Conservation (phyloP, 208 protist genomes). For the Acanthamoeba rhysodes region DNA sequence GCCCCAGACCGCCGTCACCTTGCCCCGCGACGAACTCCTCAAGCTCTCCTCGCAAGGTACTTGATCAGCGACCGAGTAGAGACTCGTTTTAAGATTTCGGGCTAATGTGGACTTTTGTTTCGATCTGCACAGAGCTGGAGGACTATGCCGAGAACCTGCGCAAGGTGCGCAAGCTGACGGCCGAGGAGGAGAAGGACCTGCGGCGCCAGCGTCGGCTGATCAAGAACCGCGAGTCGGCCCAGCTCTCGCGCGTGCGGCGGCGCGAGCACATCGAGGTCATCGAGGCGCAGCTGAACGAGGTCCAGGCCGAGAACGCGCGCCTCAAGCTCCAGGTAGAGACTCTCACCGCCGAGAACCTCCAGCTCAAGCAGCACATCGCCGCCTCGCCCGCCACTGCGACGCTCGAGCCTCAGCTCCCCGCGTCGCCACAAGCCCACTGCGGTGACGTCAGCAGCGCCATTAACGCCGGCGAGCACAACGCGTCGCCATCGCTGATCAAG, state of each 20-base stretch:
- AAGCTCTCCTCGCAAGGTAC: slow-evolving; percentile 34
- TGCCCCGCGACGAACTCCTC: slow-evolving; percentile 21
- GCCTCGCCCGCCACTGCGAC: not conserved
- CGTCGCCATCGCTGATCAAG: not conserved
- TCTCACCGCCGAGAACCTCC: slow-evolving; percentile 33
- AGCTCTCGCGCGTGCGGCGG: slow-evolving; percentile 86
- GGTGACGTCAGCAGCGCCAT: not conserved
- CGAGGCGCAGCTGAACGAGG: slow-evolving; percentile 78
- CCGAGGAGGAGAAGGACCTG: slow-evolving; percentile 79
- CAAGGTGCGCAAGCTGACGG: slow-evolving; percentile 16
- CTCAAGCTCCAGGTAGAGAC: slow-evolving; percentile 77
- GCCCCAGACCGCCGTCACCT: not conserved
- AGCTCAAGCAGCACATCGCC: slow-evolving; percentile 58
- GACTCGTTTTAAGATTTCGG: not conserved
- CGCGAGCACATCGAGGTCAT: slow-evolving; percentile 84
- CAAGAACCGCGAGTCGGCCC: slow-evolving; percentile 88
- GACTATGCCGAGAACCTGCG: slow-evolving; percentile 49
- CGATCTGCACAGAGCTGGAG: not conserved
- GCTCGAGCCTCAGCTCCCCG: not conserved
- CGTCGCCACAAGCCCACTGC: not conserved
- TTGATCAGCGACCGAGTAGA: not conserved
- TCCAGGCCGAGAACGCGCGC: slow-evolving; percentile 77
- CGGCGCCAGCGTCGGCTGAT: slow-evolving; percentile 85
- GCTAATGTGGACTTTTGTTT: not conserved
- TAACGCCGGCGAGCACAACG: not conserved